Evolutionary conservation across 805 yeast species (phyloP), one percentile per base, ranked within the genome.

Genomic region (Saccharomycopsis oosterbeekiorum): DNA sequence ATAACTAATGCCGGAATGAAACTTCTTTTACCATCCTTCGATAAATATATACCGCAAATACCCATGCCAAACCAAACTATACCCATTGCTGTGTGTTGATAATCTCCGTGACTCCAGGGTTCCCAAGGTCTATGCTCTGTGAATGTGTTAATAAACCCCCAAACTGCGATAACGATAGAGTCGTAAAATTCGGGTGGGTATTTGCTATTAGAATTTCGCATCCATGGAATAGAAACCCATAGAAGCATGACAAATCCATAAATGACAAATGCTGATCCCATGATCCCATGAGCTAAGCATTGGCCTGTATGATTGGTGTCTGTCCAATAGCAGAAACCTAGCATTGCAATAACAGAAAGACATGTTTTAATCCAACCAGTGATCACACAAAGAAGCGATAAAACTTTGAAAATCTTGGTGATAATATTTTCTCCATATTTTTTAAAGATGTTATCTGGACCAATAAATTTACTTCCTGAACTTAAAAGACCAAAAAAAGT

Each of bases 51-150:
- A 0, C 98, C 98, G 29, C 91, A 73, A 65, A 91, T 75, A 8
- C 97, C 98, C 60, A 96, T 96, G 58, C 89, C 83, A 96, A 97
- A 91, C 96, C 97, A 93, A 37, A 93, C 80, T 61, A 93, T 88
- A 0, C 98, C 98, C 97, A 93, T 90, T 21, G 94, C 83, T 0
- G 98, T 92, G 72, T 92, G 97, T 75, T 92, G 97, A 71, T 86
- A 89, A 72, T 91, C 97, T 10, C 96, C 94, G 77, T 88, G 96
- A 53, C 82, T 80, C 98, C 98, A 93, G 9, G 77, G 83, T 70
- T 91, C 94, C 97, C 97, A 93, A 6, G 60, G 60, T 64, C 97
- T 76, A 73, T 93, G 98, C 73, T 93, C 98, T 1, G 98, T 93
- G 73, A 93, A 93, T 0, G 97, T 91, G 71, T 93, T 93, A 62